These are phyloP conservation scores for Fusarium keratoplasticum DNA, from an alignment of 2,329 filamentous ascomycete species.

Conservation along the genomic window DNA sequence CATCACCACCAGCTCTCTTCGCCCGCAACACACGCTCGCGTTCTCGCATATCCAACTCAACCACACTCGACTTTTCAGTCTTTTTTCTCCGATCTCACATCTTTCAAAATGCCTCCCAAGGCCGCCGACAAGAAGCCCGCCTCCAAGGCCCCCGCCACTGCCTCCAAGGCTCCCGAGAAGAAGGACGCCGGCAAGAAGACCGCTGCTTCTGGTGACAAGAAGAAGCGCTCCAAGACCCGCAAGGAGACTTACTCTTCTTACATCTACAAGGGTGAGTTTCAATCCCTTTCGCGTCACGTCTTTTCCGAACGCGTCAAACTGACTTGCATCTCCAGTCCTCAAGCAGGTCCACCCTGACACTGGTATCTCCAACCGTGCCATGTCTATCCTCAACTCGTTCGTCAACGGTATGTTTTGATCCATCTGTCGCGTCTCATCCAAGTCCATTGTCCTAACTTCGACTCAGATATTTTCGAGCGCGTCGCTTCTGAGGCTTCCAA, in stretches of 20 bases:
- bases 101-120: slow-evolving; percentile 88
- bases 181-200: slow-evolving; percentile 99
- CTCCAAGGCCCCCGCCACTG: slow-evolving; percentile 90
- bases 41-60: slow-evolving; percentile 26
- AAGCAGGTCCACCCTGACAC: slow-evolving; percentile 99
- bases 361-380: slow-evolving; percentile 99
- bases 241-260: slow-evolving; percentile 99
- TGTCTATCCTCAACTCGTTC: slow-evolving; percentile 99
- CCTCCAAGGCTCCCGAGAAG: slow-evolving; percentile 83
- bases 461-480: slow-evolving; percentile 95
- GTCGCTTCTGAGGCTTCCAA: slow-evolving; percentile 99
- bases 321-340: slow-evolving; percentile 73
- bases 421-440: background rate
- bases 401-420: slow-evolving; percentile 82
- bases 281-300: slow-evolving; percentile 7
- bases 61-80: slow-evolving; percentile 16
- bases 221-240: slow-evolving; percentile 99
- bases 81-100: slow-evolving; percentile 19
- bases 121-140: slow-evolving; percentile 98
- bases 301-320: slow-evolving; percentile 29
- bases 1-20: slow-evolving; percentile 51
- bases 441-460: slow-evolving; percentile 3
- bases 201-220: slow-evolving; percentile 95
- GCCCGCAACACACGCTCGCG: slow-evolving; percentile 40
- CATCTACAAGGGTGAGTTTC: slow-evolving; percentile 96